A percentile compares a stretch with the other conserved stretches of the same genome.
Conservation (phyloP, 495 filamentous ascomycete genomes). For the Penicillium tannophilum region DNA sequence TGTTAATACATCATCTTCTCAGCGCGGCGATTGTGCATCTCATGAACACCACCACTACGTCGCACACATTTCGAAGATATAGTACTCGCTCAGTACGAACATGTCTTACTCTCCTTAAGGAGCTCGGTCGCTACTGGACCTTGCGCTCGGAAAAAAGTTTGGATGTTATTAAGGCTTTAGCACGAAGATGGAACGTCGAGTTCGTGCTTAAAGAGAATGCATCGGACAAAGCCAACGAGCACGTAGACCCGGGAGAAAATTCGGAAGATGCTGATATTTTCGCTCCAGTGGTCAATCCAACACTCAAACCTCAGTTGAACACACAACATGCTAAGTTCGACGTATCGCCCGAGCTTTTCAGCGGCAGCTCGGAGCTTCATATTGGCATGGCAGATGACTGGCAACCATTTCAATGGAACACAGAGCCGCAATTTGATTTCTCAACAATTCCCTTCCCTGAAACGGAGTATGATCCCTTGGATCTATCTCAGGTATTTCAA, state of each 20-base stretch:
- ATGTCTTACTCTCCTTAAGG: conserved; percentile 3
- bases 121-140: conserved; percentile 5
- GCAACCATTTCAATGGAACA: background rate
- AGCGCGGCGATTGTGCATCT: conserved; percentile 16
- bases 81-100: conserved; percentile 12
- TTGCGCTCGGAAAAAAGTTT: conserved; percentile 4
- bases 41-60: conserved; percentile 14
- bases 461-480: background rate
- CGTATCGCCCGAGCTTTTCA: background rate
- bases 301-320: background rate
- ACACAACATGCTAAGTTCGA: background rate
- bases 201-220: background rate
- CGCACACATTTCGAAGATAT: conserved; percentile 3
- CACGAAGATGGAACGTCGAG: background rate
- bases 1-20: conserved; percentile 15
- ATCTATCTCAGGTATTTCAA: background rate
- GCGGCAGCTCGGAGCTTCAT: background rate
- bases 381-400: background rate
- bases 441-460: background rate
- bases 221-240: background rate
- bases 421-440: background rate
- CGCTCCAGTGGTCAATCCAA: background rate
- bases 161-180: background rate
- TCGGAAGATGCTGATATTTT: background rate
- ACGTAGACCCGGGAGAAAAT: background rate